Percentiles rank a stretch among this genome's conserved stretches.
Conservation (phyloP, 768 basidiomycete species). For the Leccinum subtestaceum region DNA sequence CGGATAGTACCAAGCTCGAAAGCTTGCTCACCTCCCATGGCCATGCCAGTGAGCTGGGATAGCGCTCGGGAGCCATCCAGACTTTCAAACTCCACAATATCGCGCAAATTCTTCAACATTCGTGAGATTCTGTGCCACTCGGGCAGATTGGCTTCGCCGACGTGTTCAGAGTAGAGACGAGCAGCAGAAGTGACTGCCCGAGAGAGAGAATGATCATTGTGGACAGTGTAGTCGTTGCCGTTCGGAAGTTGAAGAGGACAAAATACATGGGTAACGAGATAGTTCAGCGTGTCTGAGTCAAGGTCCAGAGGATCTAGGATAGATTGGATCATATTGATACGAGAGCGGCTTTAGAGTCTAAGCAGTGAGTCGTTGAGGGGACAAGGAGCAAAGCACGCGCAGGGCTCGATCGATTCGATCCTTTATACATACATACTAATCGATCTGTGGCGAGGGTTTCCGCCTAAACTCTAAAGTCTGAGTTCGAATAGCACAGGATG, state of each 20-base stretch:
- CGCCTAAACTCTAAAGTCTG: not conserved
- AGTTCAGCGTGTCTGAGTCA: constrained; percentile 14
- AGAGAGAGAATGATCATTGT: constrained; percentile 28
- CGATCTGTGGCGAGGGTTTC: not conserved
- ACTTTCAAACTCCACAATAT: constrained; percentile 5
- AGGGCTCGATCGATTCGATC: not conserved
- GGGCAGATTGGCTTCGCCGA: not conserved
- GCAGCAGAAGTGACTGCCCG: constrained; percentile 20
- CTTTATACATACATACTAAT: not conserved
- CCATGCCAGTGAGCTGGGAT: constrained; percentile 10
- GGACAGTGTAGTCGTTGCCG: constrained; percentile 23
- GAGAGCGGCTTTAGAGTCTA: not conserved
- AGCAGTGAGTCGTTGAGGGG: not conserved
- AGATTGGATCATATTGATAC: not conserved
- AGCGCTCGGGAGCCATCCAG: constrained; percentile 3
- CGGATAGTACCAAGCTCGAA: not conserved
- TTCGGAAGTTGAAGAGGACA: constrained; percentile 40
- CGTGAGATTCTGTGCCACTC: not conserved
- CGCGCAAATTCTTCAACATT: not conserved
- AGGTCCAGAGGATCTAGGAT: not conserved
- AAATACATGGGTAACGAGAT: constrained; percentile 40
- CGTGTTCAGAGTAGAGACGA: constrained; percentile 6
- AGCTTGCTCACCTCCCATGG: constrained; percentile 4
- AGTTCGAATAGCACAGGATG: not conserved
- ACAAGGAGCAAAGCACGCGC: not conserved